Base-by-base conservation (phyloP, 768 basidiomycete species). In the Termitomyces sp. region DNA sequence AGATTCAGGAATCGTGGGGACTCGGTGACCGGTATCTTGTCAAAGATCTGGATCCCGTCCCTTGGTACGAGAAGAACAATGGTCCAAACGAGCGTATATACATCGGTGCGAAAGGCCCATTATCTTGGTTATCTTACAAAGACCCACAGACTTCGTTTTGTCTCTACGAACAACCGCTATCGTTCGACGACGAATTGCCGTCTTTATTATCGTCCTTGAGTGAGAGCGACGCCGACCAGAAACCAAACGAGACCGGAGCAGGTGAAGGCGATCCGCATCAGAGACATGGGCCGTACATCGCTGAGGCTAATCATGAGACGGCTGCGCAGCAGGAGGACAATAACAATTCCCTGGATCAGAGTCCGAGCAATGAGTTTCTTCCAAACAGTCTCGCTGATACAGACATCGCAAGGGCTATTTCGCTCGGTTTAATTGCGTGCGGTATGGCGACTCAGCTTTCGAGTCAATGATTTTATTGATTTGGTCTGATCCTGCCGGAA, bases 1-100 rank as follows among this genome's bases (percentile, higher is more conserved):
- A 60, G 0, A 51, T 66, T 12, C 71, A 72, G 43, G 61, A 63
- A 11, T 64, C 59, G 8, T 74, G 72, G 72, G 65, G 59, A 19
- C 37, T 64, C n/a, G 60, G 63, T 5, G 58, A 59, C 2, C 22
- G 11, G 15, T 51, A 28, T 21, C 21, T 46, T 3, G 24, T 62
- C 32, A 57, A 47, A 42, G 61, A 64, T 8, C 17, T 59, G 22
- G 42, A 60, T 8, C 61, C 61, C 14, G 32, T 62, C 1, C 45
- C 54, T 22, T 56, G 51, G 57, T 30, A 55, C 24, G 52, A 58
- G 2, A 49, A 34, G 48, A 57, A 34, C 22, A 59, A 58, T 19
- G 50, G 58, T 1, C 51, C 51, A 3, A 54, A 59, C 24, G 53
- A 46, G 32, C 51, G 58, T 11, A 45, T 55, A 9, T 64, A 64